Evolutionary conservation across 495 filamentous ascomycete genomes (phyloP).

Genomic region (Hypomontagnella submonticulosa): DNA sequence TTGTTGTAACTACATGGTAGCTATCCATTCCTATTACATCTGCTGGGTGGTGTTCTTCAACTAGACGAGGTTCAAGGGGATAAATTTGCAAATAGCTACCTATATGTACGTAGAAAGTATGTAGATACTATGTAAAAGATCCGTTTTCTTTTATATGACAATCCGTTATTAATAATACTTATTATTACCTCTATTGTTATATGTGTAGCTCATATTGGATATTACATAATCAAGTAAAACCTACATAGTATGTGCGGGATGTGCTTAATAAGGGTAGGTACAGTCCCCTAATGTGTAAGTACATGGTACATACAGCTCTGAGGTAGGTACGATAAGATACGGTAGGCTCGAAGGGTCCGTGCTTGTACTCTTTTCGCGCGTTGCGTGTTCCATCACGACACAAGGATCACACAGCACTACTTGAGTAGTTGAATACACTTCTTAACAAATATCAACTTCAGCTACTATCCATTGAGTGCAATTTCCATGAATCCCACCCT

Average conservation of each 20-base stretch:
- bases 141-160: too few relatives aligned
- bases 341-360: slow-evolving; percentile 25
- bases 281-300: background rate
- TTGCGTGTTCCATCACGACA: slow-evolving; percentile 35
- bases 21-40: background rate
- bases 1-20: too few relatives aligned
- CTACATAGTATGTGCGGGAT: too few relatives aligned
- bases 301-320: too few relatives aligned
- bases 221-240: slow-evolving; percentile 1
- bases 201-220: too few relatives aligned
- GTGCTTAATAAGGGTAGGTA: background rate
- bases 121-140: too few relatives aligned
- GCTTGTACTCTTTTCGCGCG: slow-evolving; percentile 34
- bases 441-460: slow-evolving; percentile 1
- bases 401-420: too few relatives aligned
- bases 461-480: slow-evolving; percentile 14
- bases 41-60: too few relatives aligned
- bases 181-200: too few relatives aligned
- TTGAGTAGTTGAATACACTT: too few relatives aligned
- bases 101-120: background rate
- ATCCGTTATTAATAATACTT: too few relatives aligned
- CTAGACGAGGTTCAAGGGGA: background rate
- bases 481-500: slow-evolving; percentile 12
- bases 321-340: slow-evolving; percentile 34
- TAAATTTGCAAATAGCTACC: background rate